Conservation (phyloP, 2,329 filamentous ascomycete species). For the Fusarium sp. region DNA sequence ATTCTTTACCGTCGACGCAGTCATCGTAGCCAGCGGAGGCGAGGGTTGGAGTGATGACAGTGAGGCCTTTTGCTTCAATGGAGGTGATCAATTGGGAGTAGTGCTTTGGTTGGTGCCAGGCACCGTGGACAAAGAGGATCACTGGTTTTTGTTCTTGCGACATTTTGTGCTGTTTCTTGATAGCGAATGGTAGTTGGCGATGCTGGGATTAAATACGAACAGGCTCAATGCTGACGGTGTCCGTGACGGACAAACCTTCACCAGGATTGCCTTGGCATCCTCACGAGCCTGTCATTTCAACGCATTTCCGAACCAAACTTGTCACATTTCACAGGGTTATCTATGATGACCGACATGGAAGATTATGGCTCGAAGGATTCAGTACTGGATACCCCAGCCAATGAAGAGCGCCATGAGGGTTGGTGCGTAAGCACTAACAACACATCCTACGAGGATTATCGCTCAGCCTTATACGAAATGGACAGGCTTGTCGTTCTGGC, state of each 20-base stretch:
- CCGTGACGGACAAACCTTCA: not conserved
- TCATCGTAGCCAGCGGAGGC: constrained; percentile 33
- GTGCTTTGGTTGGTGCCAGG: constrained; percentile 33
- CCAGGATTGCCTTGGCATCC: not conserved
- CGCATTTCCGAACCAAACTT: not conserved
- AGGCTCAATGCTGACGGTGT: not conserved
- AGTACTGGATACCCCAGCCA: not conserved
- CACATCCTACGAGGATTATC: not conserved
- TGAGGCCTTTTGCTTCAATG: constrained; percentile 10
- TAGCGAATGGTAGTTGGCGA: accelerated
- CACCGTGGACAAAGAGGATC: constrained; percentile 28
- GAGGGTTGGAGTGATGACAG: constrained; percentile 12
- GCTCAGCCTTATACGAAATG: not conserved
- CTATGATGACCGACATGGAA: not conserved
- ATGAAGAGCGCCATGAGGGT: not conserved
- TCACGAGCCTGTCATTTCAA: not conserved
- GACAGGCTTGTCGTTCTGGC: too few relatives aligned
- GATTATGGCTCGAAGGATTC: not conserved
- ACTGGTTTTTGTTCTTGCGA: not conserved
- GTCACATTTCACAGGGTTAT: not conserved
- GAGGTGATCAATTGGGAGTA: constrained; percentile 22
- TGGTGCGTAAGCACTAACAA: not conserved
- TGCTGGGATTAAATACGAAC: not conserved
- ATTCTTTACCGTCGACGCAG: constrained; percentile 7
- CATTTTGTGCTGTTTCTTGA: not conserved